A percentile compares a stretch with the other conserved stretches of the same genome.
Conservation (phyloP, 805 yeast genomes). For the Myxozyma melibiosi region DNA sequence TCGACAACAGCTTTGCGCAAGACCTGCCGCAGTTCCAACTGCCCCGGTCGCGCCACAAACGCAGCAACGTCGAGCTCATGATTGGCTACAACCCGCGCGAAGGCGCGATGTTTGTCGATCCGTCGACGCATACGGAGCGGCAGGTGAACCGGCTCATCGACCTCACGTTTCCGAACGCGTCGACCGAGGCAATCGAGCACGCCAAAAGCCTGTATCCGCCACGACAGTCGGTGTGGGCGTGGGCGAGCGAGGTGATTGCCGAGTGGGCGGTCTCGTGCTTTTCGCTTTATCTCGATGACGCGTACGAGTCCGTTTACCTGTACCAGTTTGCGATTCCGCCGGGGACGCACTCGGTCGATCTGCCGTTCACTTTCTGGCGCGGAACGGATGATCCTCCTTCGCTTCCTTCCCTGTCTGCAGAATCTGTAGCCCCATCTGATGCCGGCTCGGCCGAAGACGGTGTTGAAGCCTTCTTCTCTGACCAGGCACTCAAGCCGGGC, state of each 20-base stretch:
- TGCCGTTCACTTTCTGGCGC: constrained; percentile 24
- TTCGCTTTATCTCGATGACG: constrained; percentile 1
- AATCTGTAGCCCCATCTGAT: no score
- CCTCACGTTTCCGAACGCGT: constrained; percentile 21
- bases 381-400: neutral
- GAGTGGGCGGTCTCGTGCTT: constrained; percentile 23
- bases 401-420: no score
- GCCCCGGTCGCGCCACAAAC: constrained; percentile 1
- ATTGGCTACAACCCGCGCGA: constrained; percentile 18
- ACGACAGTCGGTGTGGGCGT: constrained; percentile 12
- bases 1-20: constrained; percentile 20
- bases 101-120: constrained; percentile 27
- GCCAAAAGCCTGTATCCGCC: constrained; percentile 9
- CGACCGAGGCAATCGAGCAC: constrained; percentile 4
- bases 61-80: constrained; percentile 17
- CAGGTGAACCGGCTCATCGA: constrained; percentile 11
- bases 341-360: constrained; percentile 21
- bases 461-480: neutral
- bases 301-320: constrained; percentile 1
- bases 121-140: neutral
- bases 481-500: neutral
- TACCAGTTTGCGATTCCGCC: constrained; percentile 25
- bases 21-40: constrained; percentile 18
- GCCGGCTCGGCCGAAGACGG: no score
- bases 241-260: constrained; percentile 10